Evolutionary conservation across 768 basidiomycete species (phyloP).

Genomic region (Termitomyces sp.): DNA sequence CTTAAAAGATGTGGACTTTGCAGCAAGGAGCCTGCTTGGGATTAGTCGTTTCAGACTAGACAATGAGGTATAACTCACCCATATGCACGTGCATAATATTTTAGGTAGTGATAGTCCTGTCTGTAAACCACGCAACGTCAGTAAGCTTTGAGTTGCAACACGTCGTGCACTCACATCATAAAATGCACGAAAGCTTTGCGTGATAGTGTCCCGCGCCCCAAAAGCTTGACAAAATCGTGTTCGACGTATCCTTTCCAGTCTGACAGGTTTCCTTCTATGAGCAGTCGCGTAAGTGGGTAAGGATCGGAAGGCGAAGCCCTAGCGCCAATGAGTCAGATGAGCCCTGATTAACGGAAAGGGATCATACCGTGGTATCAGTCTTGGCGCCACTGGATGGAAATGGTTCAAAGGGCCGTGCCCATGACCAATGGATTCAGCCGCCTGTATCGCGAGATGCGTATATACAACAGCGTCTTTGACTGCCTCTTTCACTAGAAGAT

Average conservation of each 20-base stretch:
- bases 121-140: constrained; percentile 28
- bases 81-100: constrained; percentile 83
- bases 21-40: constrained; percentile 60
- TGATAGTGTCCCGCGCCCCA: constrained; percentile 71
- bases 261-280: constrained; percentile 53
- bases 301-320: constrained; percentile 61
- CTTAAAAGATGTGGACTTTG: constrained; percentile 66
- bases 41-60: background rate
- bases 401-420: constrained; percentile 90
- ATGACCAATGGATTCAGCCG: constrained; percentile 61
- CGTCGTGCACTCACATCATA: constrained; percentile 57
- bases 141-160: background rate
- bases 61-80: constrained; percentile 37
- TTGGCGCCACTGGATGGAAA: constrained; percentile 52
- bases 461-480: constrained; percentile 60
- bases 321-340: background rate
- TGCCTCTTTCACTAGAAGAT: constrained; percentile 50
- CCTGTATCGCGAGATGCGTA: constrained; percentile 70
- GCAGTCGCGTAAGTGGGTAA: constrained; percentile 62
- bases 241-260: constrained; percentile 76
- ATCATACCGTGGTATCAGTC: constrained; percentile 46
- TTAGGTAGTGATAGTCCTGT: constrained; percentile 80
- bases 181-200: constrained; percentile 75
- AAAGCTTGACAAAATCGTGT: constrained; percentile 78
- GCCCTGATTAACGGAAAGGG: background rate